Conservation (phyloP, 805 yeast genomes). For the Wickerhamiella nectarea region DNA sequence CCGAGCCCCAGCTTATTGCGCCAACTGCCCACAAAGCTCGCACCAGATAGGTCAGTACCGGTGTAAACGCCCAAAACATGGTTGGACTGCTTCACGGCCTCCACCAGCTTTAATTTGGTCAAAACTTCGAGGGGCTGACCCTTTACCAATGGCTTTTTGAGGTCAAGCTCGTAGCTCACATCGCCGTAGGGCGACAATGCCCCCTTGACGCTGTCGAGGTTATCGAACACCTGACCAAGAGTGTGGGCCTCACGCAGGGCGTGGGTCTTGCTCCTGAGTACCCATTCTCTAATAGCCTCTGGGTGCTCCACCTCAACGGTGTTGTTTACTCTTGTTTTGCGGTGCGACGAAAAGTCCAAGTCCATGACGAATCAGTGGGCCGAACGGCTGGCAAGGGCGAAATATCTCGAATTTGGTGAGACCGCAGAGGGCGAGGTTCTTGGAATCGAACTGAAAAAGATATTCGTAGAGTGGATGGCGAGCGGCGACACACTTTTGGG, state of each 20-base stretch:
- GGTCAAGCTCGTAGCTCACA: slow-evolving; percentile 10
- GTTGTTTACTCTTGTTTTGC: slow-evolving; percentile 20
- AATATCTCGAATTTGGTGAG: slow-evolving; percentile 8
- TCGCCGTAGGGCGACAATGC: slow-evolving; percentile 17
- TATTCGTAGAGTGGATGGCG: neutral
- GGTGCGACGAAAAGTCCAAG: slow-evolving; percentile 18
- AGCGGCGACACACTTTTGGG: slow-evolving; percentile 15
- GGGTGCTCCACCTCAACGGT: slow-evolving; percentile 23
- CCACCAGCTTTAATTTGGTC: slow-evolving; percentile 6
- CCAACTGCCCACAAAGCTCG: slow-evolving; percentile 11
- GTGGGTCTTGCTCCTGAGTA: slow-evolving; percentile 20
- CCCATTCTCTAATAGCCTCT: slow-evolving; percentile 18
- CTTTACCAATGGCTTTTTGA: slow-evolving; percentile 3
- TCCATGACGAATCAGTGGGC: slow-evolving; percentile 10
- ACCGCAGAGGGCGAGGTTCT: neutral
- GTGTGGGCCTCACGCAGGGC: slow-evolving; percentile 20
- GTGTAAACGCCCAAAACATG: slow-evolving; percentile 10
- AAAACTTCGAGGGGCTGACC: slow-evolving; percentile 4
- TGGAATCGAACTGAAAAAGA: neutral
- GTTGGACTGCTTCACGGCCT: slow-evolving; percentile 12
- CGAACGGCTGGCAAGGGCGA: neutral
- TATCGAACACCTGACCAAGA: slow-evolving; percentile 17
- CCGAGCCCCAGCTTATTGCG: slow-evolving; percentile 19
- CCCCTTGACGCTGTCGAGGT: slow-evolving; percentile 18
- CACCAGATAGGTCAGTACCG: slow-evolving; percentile 12